Base-by-base conservation (phyloP, 352 stramenopile species). In the Phytophthora fragariaefolia region DNA sequence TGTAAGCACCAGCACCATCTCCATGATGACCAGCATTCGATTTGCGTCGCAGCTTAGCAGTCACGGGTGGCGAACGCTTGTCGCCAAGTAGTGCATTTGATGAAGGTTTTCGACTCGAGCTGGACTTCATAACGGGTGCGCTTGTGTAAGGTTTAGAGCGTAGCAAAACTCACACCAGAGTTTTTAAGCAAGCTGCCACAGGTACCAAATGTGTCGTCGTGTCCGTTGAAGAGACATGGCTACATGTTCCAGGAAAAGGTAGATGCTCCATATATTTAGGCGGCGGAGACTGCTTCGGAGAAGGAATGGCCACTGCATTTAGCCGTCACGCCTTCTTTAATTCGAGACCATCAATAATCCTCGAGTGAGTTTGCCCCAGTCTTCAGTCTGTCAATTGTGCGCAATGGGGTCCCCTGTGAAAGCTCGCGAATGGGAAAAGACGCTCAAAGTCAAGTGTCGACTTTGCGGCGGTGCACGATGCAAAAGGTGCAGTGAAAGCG, bases 381-480 rank as follows among this genome's bases (percentile, higher is more conserved):
- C 24, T 65, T 65, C 23, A 40, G 13, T 42, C 45, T 34, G 27
- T 22, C 24, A 28, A 26, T 56, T 69, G 32, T 26, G 22, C 0
- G 26, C 6, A 18, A 92, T 93, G 83, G 74, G 76, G 26, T 93
- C 82, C 2, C 85, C 85, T 2, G 83, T 95, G 26, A 91, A 90
- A 61, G 65, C 83, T 26, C 83, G 87, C 5, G 83, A 95, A 58
- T 95, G 87, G 87, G 87, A 95, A 56, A 92, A 93, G 48, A 82
- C 76, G 0, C 66, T 93, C 20, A 95, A 85, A 36, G 81, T 95
- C 36, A 95, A 95, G 46, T 95, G 85, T 56, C 85, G 87, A 6
- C 67, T 97, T 20, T 97, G 90, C 47, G 90, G 91, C 8, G 91
- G 91, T n/a, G 71, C 83, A 18, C 85, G 91, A 26, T 97, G 91